phyloP scores from a whole-genome alignment of 1,284 basidiomycete genomes.

The Golubevia sp. region DNA sequence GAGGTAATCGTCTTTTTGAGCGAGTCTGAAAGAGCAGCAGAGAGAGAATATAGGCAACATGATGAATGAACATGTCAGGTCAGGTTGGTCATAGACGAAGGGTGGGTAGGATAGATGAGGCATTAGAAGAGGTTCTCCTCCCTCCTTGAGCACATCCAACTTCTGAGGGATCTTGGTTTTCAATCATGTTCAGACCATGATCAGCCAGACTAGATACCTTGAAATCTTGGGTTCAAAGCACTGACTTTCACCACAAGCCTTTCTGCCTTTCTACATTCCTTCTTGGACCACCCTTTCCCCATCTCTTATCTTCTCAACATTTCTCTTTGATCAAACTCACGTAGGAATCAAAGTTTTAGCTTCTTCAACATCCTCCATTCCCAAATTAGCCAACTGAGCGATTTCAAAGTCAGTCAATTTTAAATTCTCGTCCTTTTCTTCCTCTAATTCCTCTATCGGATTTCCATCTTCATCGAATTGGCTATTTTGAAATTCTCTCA shows the following conservation, averaged over 20 bases:
- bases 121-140: no score
- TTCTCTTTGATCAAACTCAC: constrained; percentile 7
- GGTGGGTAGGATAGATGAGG: not conserved
- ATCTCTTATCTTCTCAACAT: no score
- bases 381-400: constrained; percentile 54
- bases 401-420: constrained; percentile 53
- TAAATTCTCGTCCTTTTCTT: constrained; percentile 23
- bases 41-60: not conserved
- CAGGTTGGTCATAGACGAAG: not conserved
- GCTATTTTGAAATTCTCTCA: constrained; percentile 34
- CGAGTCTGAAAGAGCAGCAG: constrained; percentile 12
- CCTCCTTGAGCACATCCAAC: no score
- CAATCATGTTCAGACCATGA: no score
- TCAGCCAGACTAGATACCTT: no score
- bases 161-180: no score
- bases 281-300: no score
- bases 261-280: no score
- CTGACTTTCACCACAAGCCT: no score
- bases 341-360: constrained; percentile 57
- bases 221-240: no score
- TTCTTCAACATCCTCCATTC: constrained; percentile 51
- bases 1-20: constrained; percentile 38
- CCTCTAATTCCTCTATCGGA: not conserved
- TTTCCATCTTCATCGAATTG: constrained; percentile 36
- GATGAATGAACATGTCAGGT: not conserved